Conservation (phyloP, 2,329 filamentous ascomycete species). For the Incumbomyces delicatus region DNA sequence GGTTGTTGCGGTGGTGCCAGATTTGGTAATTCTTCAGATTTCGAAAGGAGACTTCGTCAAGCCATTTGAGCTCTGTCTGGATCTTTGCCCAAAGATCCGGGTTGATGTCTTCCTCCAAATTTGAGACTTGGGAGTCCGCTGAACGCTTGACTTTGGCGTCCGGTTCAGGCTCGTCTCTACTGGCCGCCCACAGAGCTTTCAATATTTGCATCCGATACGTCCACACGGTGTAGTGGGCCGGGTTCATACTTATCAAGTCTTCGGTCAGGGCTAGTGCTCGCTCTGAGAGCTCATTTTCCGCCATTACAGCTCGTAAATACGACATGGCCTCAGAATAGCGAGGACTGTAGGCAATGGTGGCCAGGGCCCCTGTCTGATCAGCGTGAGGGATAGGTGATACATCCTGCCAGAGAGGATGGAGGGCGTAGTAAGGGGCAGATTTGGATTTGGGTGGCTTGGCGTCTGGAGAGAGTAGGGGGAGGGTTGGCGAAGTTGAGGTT, state of each 20-base stretch:
- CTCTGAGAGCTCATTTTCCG: slow-evolving; percentile 68
- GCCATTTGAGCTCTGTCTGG: slow-evolving; percentile 62
- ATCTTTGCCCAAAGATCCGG: slow-evolving; percentile 40
- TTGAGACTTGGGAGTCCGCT: neutral
- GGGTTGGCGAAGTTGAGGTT: neutral
- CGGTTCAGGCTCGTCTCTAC: neutral
- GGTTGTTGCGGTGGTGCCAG: slow-evolving; percentile 60
- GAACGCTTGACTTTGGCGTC: neutral
- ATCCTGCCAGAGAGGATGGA: slow-evolving; percentile 73
- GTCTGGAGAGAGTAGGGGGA: neutral
- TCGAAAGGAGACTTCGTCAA: slow-evolving; percentile 70
- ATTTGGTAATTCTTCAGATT: slow-evolving; percentile 99
- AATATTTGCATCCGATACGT: slow-evolving; percentile 81
- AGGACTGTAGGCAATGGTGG: slow-evolving; percentile 82
- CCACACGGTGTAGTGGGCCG: slow-evolving; percentile 98
- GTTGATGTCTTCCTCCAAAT: neutral
- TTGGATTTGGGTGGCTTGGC: slow-evolving; percentile 10
- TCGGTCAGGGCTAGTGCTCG: slow-evolving; percentile 74
- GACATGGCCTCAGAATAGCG: slow-evolving; percentile 88
- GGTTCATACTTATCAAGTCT: slow-evolving; percentile 84
- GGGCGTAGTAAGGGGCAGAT: slow-evolving; percentile 39
- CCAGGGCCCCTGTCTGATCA: slow-evolving; percentile 53
- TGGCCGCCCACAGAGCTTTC: slow-evolving; percentile 35
- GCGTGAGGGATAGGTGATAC: slow-evolving; percentile 75
- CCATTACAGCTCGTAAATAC: slow-evolving; percentile 92